Percentiles rank a stretch among this genome's conserved stretches.
Conservation (phyloP, 2,329 filamentous ascomycete species). For the Apiospora rasikravindrae region DNA sequence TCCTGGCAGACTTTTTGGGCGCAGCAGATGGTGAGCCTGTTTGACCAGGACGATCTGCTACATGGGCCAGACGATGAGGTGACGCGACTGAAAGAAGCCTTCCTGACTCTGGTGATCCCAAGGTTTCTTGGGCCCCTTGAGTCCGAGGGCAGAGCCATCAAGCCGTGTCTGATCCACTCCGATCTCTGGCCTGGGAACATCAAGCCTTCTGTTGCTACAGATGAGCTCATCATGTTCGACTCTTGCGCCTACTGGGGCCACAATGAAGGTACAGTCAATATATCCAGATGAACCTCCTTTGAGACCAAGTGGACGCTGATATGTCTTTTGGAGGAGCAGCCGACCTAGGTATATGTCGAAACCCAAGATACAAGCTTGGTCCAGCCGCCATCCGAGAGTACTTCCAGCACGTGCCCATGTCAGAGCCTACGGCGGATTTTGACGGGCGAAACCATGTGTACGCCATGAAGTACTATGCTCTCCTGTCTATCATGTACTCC, state of each 20-base stretch:
- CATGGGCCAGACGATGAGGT: conserved; percentile 32
- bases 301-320: conserved; percentile 15
- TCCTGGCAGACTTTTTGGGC: conserved; percentile 26
- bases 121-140: background rate
- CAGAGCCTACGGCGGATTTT: conserved; percentile 35
- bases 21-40: conserved; percentile 25
- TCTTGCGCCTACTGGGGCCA: conserved; percentile 30
- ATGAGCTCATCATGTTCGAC: conserved; percentile 24
- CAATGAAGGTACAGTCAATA: conserved; percentile 32
- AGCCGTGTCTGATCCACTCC: conserved; percentile 24
- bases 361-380: conserved; percentile 32
- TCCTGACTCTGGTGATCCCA: background rate
- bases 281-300: background rate
- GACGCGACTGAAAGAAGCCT: background rate
- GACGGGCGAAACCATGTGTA: conserved; percentile 37
- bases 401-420: conserved; percentile 32
- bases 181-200: conserved; percentile 29
- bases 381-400: conserved; percentile 34
- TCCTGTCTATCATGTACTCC: conserved; percentile 32
- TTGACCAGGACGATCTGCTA: conserved; percentile 31
- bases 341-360: conserved; percentile 34
- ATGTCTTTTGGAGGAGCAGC: conserved; percentile 34
- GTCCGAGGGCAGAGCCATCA: background rate
- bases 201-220: conserved; percentile 18
- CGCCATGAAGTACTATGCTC: conserved; percentile 31